phyloP scores from a whole-genome alignment of 2,329 filamentous ascomycete genomes.

The Aspergillus fumigatiaffinis region DNA sequence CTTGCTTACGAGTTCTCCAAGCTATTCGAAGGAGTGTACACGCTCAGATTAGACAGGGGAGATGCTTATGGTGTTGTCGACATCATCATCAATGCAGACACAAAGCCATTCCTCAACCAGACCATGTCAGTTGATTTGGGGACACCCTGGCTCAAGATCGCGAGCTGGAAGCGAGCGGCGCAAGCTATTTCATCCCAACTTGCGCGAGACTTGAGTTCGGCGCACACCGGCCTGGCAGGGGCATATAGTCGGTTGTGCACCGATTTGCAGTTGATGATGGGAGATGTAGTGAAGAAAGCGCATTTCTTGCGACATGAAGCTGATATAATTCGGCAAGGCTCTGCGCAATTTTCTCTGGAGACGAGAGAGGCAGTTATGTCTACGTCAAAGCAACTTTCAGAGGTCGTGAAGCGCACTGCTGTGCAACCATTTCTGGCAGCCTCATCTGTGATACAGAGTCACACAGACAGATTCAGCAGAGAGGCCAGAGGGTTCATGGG shows the following conservation, averaged over 20 bases:
- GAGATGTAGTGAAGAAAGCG: conserved; percentile 34
- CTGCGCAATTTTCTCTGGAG: conserved; percentile 18
- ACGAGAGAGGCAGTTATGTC: conserved; percentile 24
- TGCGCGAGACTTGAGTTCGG: conserved; percentile 32
- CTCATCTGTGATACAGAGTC: conserved; percentile 29
- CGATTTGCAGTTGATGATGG: conserved; percentile 37
- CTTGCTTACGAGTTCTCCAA: conserved; percentile 46
- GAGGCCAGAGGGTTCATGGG: conserved; percentile 26
- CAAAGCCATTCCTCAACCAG: conserved; percentile 33
- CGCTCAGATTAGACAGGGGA: conserved; percentile 47
- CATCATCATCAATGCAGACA: conserved; percentile 42
- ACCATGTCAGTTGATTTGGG: conserved; percentile 41
- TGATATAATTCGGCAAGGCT: conserved; percentile 21
- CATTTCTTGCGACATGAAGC: conserved; percentile 31
- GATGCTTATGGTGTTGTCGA: conserved; percentile 49
- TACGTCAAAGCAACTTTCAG: conserved; percentile 33
- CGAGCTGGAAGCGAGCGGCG: conserved; percentile 43
- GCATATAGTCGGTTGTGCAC: conserved; percentile 36
- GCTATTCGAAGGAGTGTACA: conserved; percentile 52
- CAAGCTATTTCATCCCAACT: conserved; percentile 33
- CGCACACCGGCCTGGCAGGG: conserved; percentile 36
- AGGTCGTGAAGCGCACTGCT: conserved; percentile 27
- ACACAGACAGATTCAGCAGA: conserved; percentile 23
- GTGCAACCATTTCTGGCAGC: conserved; percentile 29
- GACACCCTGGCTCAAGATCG: conserved; percentile 45